Evolutionary conservation across 1,284 basidiomycete genomes (phyloP).

Genomic region (Cryptococcus sp.): DNA sequence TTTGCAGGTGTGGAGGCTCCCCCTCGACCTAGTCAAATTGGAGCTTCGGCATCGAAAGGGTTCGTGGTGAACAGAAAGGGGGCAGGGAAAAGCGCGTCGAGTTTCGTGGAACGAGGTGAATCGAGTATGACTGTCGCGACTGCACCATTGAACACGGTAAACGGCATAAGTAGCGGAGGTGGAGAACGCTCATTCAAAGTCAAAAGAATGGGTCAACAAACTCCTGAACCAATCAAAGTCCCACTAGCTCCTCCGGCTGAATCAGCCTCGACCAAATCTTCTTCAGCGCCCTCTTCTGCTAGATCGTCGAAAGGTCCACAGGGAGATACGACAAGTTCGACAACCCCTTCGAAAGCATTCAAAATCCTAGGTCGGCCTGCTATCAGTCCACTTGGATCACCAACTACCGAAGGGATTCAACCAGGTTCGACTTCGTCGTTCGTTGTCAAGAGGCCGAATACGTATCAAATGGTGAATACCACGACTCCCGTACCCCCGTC

Average conservation of each 20-base stretch:
- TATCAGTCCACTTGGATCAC: too few relatives aligned
- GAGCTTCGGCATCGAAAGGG: conserved; percentile 9
- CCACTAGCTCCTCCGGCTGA: conserved; percentile 1
- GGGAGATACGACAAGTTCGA: too few relatives aligned
- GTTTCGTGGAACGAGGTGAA: not conserved
- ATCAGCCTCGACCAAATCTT: not conserved
- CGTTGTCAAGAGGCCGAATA: too few relatives aligned
- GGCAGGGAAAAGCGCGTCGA: not conserved
- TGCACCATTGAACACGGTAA: not conserved
- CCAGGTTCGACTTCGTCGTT: too few relatives aligned
- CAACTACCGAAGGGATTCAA: too few relatives aligned
- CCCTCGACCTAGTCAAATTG: not conserved
- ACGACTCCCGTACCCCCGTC: too few relatives aligned
- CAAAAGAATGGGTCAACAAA: conserved; percentile 13
- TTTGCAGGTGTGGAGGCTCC: conserved; percentile 37
- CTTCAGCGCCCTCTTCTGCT: too few relatives aligned
- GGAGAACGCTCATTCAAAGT: conserved; percentile 17
- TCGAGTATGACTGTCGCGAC: not conserved
- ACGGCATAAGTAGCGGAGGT: not conserved
- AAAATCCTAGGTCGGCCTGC: too few relatives aligned
- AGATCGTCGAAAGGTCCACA: too few relatives aligned
- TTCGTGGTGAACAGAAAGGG: conserved; percentile 23
- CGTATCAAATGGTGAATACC: too few relatives aligned
- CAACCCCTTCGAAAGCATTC: too few relatives aligned
- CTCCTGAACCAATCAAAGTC: not conserved